phyloP scores from a whole-genome alignment of 2,329 filamentous ascomycete genomes.

The Laburnicola sp. region DNA sequence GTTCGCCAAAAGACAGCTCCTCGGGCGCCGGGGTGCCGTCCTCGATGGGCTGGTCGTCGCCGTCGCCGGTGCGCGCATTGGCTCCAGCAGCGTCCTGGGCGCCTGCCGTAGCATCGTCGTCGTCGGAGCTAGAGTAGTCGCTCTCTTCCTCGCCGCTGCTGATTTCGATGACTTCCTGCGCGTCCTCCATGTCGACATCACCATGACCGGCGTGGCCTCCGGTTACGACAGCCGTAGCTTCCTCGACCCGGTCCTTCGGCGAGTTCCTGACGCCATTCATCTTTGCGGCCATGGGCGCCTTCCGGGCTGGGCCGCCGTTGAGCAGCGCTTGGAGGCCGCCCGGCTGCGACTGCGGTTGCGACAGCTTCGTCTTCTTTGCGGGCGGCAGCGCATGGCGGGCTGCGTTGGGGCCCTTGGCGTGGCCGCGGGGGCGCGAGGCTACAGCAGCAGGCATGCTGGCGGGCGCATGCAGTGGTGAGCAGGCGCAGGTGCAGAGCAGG shows the following conservation, averaged over 20 bases:
- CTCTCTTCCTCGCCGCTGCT: slow-evolving; percentile 51
- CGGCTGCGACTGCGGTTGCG: slow-evolving; percentile 23
- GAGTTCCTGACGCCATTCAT: slow-evolving; percentile 58
- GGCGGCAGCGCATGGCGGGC: slow-evolving; percentile 37
- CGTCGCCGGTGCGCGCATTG: slow-evolving; percentile 31
- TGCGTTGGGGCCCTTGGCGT: slow-evolving; percentile 20
- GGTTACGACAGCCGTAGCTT: slow-evolving; percentile 59
- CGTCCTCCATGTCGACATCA: slow-evolving; percentile 45
- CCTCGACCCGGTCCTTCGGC: slow-evolving; percentile 59
- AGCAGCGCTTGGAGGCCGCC: slow-evolving; percentile 40
- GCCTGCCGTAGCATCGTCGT: slow-evolving; percentile 27
- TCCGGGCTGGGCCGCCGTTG: slow-evolving; percentile 34
- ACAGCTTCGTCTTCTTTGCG: slow-evolving; percentile 44
- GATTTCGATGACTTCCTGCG: slow-evolving; percentile 50
- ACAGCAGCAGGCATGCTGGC: slow-evolving; percentile 40
- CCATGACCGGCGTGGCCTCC: slow-evolving; percentile 52
- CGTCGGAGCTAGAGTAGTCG: slow-evolving; percentile 38
- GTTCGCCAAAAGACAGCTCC: slow-evolving; percentile 82
- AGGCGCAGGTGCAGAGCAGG: slow-evolving; percentile 4
- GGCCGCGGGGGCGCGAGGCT: slow-evolving; percentile 28
- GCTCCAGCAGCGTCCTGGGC: slow-evolving; percentile 28
- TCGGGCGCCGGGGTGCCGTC: slow-evolving; percentile 47
- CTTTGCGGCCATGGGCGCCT: slow-evolving; percentile 48
- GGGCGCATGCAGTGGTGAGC: slow-evolving; percentile 15
- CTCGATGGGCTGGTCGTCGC: slow-evolving; percentile 40